Percentiles rank a stretch among this genome's conserved stretches.
These are phyloP conservation scores for Fimicolochytrium jonesii DNA, from an alignment of 192 early-diverging fungal species.

Conservation along the genomic window DNA sequence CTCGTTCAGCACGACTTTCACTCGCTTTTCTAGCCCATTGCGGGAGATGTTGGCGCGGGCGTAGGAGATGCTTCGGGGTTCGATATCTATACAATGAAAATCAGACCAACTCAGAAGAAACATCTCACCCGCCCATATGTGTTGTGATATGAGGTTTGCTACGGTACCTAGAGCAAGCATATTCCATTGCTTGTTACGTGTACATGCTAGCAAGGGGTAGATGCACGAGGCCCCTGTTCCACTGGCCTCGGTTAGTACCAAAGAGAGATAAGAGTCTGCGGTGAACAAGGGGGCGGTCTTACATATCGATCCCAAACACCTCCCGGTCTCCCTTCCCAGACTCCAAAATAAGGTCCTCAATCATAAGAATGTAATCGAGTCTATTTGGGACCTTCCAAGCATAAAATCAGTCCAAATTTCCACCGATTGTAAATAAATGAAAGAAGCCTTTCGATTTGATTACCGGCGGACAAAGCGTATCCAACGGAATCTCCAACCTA, in stretches of 20 bases:
- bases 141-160: too few relatives aligned
- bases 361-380: slow-evolving; percentile 67
- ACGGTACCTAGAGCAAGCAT: slow-evolving; percentile 72
- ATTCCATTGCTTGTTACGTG: slow-evolving; percentile 49
- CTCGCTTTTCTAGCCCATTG: slow-evolving; percentile 58
- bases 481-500: slow-evolving; percentile 61
- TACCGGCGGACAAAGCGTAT: slow-evolving; percentile 66
- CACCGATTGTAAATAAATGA: not conserved
- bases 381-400: slow-evolving; percentile 25
- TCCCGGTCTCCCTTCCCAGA: not conserved
- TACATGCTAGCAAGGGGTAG: slow-evolving; percentile 78
- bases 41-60: slow-evolving; percentile 61
- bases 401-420: not conserved
- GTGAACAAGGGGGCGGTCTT: too few relatives aligned
- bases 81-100: slow-evolving; percentile 52
- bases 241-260: too few relatives aligned
- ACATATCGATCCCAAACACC: slow-evolving; percentile 62
- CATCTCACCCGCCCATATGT: too few relatives aligned
- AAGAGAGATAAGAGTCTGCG: too few relatives aligned
- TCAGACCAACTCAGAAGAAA: too few relatives aligned
- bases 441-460: not conserved
- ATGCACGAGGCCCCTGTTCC: slow-evolving; percentile 90
- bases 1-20: slow-evolving; percentile 44
- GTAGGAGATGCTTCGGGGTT: slow-evolving; percentile 53
- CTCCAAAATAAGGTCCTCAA: slow-evolving; percentile 57